Base-by-base conservation (phyloP, 805 yeast genomes). In the Komagataella populi region DNA sequence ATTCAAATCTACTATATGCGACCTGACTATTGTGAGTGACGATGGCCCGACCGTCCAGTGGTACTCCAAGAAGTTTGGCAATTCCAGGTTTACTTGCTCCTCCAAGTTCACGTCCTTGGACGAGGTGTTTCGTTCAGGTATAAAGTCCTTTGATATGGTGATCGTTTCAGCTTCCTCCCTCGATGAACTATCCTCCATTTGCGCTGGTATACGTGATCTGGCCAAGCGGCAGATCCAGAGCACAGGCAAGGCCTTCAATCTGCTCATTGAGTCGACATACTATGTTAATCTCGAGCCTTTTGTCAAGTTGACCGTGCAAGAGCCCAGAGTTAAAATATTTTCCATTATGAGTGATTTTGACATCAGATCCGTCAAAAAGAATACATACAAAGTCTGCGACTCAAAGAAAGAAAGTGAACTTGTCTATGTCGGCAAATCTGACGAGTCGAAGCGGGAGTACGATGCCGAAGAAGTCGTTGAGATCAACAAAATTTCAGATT, bases 211-310 rank as follows among this genome's bases (percentile, higher is more conserved):
- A 47, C 57, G 66, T 5, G 62, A 71, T 0, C 54, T 72, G 23
- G 55, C 77, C 44, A 66, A 65, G 49, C 24, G 47, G 14, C 65
- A 63, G 51, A 17, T 58, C 12, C 48, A 53, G 4, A 47, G 51
- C 20, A 45, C 51, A 14, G 56, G 55, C 16, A 63, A 62, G 54
- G 73, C 62, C 45, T 73, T 88, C 23, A 68, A 80, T 39, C 66
- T 85, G 2, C 67, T 84, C 23, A 67, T 85, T 44, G 95, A 85
- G 65, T 76, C 82, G 49, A 78, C 87, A 1, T 87, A 87, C 3
- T 84, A 77, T 60, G 77, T 85, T 52, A 83, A 83, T 62, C 63
- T 85, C 50, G 91, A 85, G 62, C 84, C 86, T 6, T 84, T 84
- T 60, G 73, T 83, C 45, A 71, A 69, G 56, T 68, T 77, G 63